phyloP scores from a whole-genome alignment of 2,329 filamentous ascomycete species.

The Monilinia laxa region DNA sequence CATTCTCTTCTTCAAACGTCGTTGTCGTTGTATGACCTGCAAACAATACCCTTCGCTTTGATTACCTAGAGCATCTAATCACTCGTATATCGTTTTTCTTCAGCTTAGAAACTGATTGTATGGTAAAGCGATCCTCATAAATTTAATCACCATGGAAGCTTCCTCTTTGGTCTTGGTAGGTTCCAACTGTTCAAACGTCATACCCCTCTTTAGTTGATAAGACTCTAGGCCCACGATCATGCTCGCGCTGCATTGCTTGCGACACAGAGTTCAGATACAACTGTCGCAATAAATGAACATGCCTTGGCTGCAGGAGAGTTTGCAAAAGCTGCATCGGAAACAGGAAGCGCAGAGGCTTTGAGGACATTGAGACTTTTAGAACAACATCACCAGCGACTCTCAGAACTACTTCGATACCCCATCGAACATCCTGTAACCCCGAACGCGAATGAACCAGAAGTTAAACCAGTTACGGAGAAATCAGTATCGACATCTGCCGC shows the following conservation, averaged over 20 bases:
- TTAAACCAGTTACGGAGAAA: constrained; percentile 35
- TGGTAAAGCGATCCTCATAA: neutral
- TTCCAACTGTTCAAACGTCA: constrained; percentile 20
- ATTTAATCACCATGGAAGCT: constrained; percentile 58
- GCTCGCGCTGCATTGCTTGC: constrained; percentile 80
- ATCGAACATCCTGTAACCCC: constrained; percentile 36
- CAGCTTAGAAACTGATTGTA: neutral
- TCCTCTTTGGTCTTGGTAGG: constrained; percentile 65
- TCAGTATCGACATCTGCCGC: constrained; percentile 38
- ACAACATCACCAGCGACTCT: constrained; percentile 80
- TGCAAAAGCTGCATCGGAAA: constrained; percentile 73
- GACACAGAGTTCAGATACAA: constrained; percentile 65
- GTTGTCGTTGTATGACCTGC: neutral
- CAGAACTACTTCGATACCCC: constrained; percentile 74
- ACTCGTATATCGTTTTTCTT: neutral
- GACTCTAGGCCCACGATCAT: constrained; percentile 75
- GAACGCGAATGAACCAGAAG: constrained; percentile 34
- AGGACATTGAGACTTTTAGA: constrained; percentile 83
- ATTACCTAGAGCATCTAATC: no score
- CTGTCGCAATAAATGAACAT: constrained; percentile 83
- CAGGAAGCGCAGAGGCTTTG: constrained; percentile 68
- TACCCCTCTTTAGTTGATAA: constrained; percentile 18
- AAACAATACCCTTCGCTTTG: neutral
- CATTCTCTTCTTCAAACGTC: neutral
- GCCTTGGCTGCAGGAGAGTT: constrained; percentile 86